A percentile compares a stretch with the other conserved stretches of the same genome.
Evolutionary conservation across 441 rosid genomes (phyloP).

Genomic region (Adansonia rubrostipa): DNA sequence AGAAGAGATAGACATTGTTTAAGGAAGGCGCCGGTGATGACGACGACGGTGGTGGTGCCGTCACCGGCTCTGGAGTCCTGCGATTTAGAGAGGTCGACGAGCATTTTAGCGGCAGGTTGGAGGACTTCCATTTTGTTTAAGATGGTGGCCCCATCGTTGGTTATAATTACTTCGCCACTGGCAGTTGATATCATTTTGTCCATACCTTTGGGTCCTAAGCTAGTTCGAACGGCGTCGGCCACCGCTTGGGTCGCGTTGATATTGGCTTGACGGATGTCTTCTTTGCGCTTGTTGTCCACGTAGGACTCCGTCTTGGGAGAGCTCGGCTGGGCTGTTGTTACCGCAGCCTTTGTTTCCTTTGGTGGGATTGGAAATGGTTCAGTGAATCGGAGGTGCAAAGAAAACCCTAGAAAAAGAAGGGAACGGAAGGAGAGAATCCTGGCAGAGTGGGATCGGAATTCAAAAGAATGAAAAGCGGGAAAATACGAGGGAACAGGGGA

Average conservation of each 20-base stretch:
- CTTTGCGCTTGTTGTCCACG: slow-evolving; percentile 14
- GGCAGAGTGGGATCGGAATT: slow-evolving; percentile 16
- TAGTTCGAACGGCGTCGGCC: slow-evolving; percentile 1
- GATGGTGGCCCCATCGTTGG: slow-evolving; percentile 6
- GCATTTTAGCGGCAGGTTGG: background rate
- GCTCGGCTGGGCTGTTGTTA: background rate
- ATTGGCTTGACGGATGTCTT: slow-evolving; percentile 14
- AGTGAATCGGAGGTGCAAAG: background rate
- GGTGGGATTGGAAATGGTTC: slow-evolving; percentile 15
- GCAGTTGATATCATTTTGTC: slow-evolving; percentile 11
- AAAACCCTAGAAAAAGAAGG: slow-evolving; percentile 2
- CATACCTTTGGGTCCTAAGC: slow-evolving; percentile 14
- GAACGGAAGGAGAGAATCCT: background rate
- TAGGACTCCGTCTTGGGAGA: slow-evolving; percentile 5
- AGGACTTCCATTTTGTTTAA: slow-evolving; percentile 11
- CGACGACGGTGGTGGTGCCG: background rate
- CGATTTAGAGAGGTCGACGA: slow-evolving; percentile 1
- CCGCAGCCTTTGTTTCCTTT: background rate
- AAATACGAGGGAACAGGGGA: too few relatives aligned
- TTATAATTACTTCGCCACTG: slow-evolving; percentile 10
- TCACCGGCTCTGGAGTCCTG: background rate
- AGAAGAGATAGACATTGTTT: background rate
- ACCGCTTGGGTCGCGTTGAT: background rate
- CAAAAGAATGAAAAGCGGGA: background rate
- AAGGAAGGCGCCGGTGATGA: background rate